Conservation (phyloP, 441 rosid species). For the Biscutella laevigata region DNA sequence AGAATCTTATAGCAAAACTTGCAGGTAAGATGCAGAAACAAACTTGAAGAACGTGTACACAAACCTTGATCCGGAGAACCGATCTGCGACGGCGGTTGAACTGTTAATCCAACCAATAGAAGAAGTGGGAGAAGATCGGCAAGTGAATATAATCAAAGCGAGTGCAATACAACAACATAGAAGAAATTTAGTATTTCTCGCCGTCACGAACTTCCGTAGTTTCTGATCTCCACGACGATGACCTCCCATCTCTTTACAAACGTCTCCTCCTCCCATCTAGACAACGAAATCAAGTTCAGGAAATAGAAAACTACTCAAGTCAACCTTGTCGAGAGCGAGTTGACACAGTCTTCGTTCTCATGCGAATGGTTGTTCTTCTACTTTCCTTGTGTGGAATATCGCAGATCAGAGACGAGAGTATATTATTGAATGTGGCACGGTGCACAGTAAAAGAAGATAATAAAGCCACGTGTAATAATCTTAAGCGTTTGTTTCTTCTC, state of each 20-base stretch:
- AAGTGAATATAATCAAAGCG: conserved; percentile 39
- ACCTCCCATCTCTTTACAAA: conserved; percentile 46
- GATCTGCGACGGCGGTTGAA: conserved; percentile 30
- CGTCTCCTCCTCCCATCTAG: conserved; percentile 26
- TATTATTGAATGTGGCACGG: background rate
- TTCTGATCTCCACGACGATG: conserved; percentile 67
- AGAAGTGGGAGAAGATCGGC: conserved; percentile 39
- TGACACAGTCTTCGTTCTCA: conserved; percentile 19
- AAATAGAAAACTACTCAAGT: conserved; percentile 1
- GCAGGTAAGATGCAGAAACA: background rate
- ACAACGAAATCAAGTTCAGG: background rate
- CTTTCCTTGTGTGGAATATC: background rate
- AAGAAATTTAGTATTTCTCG: conserved; percentile 61
- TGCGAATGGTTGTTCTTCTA: background rate
- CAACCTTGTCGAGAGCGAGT: conserved; percentile 15
- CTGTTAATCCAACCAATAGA: conserved; percentile 36
- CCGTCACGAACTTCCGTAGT: conserved; percentile 43
- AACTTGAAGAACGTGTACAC: background rate
- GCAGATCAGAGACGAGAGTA: conserved; percentile 8
- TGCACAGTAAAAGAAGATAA: background rate
- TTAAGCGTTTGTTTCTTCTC: conserved; percentile 3
- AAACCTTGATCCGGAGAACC: conserved; percentile 47
- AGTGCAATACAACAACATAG: conserved; percentile 42
- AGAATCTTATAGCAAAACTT: background rate
- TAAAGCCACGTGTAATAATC: background rate